Conservation (phyloP, 345 rosid species). For the Corchorus capsularis region DNA sequence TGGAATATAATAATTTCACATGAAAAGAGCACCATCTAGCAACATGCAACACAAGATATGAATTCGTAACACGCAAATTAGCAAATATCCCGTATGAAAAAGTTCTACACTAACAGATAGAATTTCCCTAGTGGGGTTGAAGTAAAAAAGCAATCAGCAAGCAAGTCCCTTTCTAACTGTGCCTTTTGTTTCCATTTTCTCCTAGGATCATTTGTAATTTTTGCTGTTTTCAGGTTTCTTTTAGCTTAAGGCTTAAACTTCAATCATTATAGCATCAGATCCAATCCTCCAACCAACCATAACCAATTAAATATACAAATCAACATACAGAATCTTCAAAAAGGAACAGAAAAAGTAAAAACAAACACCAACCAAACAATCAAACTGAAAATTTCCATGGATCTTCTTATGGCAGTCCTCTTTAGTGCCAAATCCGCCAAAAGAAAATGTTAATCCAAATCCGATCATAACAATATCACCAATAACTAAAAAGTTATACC, state of each 20-base stretch:
- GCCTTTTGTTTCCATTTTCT: neutral
- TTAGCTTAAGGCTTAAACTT: conserved; percentile 5
- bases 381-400: neutral
- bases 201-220: neutral
- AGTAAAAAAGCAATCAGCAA: conserved; percentile 2
- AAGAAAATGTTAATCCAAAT: neutral
- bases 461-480: neutral
- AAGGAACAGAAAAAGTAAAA: neutral
- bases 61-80: neutral
- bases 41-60: neutral
- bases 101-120: neutral
- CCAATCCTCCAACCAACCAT: conserved; percentile 12
- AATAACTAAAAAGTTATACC: no score
- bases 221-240: neutral
- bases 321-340: neutral
- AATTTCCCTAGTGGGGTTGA: neutral
- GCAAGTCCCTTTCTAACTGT: neutral
- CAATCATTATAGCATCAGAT: conserved; percentile 22
- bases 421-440: conserved; percentile 7
- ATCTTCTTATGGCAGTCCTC: neutral
- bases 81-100: neutral
- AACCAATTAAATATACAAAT: conserved; percentile 6
- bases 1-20: neutral
- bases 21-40: neutral
- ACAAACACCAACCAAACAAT: neutral